Conservation (phyloP, 805 yeast species). For the Yueomyces sinensis region DNA sequence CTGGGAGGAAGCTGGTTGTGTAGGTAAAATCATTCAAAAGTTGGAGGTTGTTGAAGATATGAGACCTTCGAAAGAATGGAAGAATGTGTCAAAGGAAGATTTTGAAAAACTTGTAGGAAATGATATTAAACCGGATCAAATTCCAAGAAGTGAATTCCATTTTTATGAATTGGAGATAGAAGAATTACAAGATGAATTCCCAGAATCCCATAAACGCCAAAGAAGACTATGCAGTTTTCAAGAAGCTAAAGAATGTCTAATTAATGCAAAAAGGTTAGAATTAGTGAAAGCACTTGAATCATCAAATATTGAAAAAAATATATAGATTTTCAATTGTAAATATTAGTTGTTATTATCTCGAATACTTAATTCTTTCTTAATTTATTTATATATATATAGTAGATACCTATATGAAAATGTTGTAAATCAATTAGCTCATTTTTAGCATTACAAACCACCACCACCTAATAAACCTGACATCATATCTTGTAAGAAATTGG, state of each 20-base stretch:
- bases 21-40: slow-evolving; percentile 41
- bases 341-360: not conserved
- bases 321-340: not conserved
- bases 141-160: slow-evolving; percentile 75
- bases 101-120: slow-evolving; percentile 9
- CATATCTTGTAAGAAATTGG: slow-evolving; percentile 52
- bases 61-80: slow-evolving; percentile 37
- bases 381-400: no score
- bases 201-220: slow-evolving; percentile 50
- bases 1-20: slow-evolving; percentile 96
- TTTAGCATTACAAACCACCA: no score
- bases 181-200: slow-evolving; percentile 52
- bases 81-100: slow-evolving; percentile 9
- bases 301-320: slow-evolving; percentile 30
- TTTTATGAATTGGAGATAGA: slow-evolving; percentile 65
- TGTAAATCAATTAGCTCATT: no score
- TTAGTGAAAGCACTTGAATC: slow-evolving; percentile 47
- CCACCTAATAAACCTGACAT: slow-evolving; percentile 63
- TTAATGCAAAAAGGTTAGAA: slow-evolving; percentile 50
- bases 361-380: no score
- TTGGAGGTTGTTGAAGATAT: slow-evolving; percentile 58
- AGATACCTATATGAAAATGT: no score
- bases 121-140: slow-evolving; percentile 24
- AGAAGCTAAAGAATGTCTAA: slow-evolving; percentile 52
- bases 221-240: slow-evolving; percentile 65